phyloP scores from a whole-genome alignment of 495 filamentous ascomycete genomes.

The Aspergillus campestris region DNA sequence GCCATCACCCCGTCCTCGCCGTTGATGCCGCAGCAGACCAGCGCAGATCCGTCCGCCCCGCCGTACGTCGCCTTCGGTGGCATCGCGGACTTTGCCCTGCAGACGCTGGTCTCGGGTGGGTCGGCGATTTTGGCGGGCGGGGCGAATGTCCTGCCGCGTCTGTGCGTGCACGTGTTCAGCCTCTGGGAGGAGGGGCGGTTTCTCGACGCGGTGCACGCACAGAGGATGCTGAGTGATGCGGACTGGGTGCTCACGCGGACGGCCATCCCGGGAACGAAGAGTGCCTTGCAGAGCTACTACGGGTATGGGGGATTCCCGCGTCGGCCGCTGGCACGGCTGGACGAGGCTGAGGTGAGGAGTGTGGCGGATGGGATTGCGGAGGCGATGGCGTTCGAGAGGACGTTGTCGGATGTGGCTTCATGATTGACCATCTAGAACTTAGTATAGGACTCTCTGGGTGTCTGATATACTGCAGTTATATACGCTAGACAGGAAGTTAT shows the following conservation, averaged over 20 bases:
- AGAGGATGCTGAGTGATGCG: slow-evolving; percentile 61
- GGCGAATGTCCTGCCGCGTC: slow-evolving; percentile 78
- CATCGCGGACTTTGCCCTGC: slow-evolving; percentile 79
- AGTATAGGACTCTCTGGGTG: neutral
- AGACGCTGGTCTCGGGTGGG: slow-evolving; percentile 72
- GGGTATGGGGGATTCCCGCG: slow-evolving; percentile 78
- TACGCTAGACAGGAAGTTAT: too few relatives aligned
- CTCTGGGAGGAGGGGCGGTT: slow-evolving; percentile 63
- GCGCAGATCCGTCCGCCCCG: slow-evolving; percentile 35
- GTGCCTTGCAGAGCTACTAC: slow-evolving; percentile 72
- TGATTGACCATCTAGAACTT: too few relatives aligned
- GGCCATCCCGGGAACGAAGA: slow-evolving; percentile 80
- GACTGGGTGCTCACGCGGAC: slow-evolving; percentile 86
- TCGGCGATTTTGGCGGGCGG: slow-evolving; percentile 81
- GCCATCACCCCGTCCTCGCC: slow-evolving; percentile 54
- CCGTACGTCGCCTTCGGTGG: slow-evolving; percentile 83
- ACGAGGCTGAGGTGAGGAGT: slow-evolving; percentile 43
- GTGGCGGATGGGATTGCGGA: slow-evolving; percentile 57
- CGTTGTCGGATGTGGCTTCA: slow-evolving; percentile 33
- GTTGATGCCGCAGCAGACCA: slow-evolving; percentile 27
- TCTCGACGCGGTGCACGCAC: slow-evolving; percentile 65
- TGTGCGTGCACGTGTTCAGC: slow-evolving; percentile 75
- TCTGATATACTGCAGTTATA: neutral
- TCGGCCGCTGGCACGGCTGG: slow-evolving; percentile 60
- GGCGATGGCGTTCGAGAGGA: slow-evolving; percentile 58